phyloP scores from a whole-genome alignment of 768 basidiomycete species.

The Pleurotus giganteus region DNA sequence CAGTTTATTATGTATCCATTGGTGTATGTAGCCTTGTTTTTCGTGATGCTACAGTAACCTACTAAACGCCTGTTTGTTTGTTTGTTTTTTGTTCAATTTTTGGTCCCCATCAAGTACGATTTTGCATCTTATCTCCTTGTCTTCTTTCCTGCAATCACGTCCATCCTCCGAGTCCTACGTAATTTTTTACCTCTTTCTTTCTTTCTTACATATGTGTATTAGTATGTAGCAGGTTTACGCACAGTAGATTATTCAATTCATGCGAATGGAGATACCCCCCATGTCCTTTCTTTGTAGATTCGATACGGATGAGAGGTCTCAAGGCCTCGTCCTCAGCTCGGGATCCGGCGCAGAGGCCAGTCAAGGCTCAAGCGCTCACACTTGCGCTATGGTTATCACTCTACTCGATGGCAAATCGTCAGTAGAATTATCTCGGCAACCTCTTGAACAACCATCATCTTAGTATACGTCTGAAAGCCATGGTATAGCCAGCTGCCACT shows the following conservation, averaged over 20 bases:
- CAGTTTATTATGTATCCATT: neutral
- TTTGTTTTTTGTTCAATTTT: neutral
- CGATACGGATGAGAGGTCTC: no score
- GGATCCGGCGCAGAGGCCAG: no score
- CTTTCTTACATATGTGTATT: slow-evolving; percentile 1
- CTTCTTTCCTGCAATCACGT: neutral
- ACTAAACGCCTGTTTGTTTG: no score
- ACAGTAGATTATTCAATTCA: slow-evolving; percentile 3
- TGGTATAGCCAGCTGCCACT: no score
- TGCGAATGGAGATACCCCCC: slow-evolving; percentile 3
- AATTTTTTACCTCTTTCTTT: neutral
- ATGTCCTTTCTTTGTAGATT: neutral
- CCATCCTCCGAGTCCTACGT: no score
- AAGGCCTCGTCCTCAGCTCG: no score
- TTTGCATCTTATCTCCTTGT: neutral
- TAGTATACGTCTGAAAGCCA: no score
- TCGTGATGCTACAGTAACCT: neutral
- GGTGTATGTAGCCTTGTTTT: neutral
- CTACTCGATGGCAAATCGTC: no score
- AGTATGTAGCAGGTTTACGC: neutral
- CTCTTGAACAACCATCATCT: no score
- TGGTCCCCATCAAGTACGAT: neutral
- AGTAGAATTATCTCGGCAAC: no score
- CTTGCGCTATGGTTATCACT: no score
- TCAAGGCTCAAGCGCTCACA: no score